phyloP scores from a whole-genome alignment of 108 stramenopile genomes.

The Nannochloropsis salina region DNA sequence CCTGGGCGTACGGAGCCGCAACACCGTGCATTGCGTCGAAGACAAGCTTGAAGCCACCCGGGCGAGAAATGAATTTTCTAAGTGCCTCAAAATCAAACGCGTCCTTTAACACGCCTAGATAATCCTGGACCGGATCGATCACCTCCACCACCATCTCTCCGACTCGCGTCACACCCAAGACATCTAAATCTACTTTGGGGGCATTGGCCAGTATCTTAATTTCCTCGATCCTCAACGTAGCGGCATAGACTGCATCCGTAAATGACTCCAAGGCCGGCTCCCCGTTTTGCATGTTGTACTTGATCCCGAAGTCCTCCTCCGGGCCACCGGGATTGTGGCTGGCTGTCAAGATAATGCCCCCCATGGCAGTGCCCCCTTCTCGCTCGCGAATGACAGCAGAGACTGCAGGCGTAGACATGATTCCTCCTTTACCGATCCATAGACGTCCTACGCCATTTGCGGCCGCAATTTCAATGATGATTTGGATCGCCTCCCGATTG shows the following conservation, averaged over 20 bases:
- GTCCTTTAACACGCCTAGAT: conserved; percentile 35
- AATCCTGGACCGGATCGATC: conserved; percentile 44
- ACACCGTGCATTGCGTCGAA: conserved; percentile 49
- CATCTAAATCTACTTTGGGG: conserved; percentile 36
- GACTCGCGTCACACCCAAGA: conserved; percentile 29
- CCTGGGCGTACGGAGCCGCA: conserved; percentile 39
- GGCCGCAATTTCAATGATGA: conserved; percentile 39
- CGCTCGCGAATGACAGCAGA: conserved; percentile 56
- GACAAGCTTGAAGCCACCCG: conserved; percentile 37
- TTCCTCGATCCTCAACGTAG: conserved; percentile 23
- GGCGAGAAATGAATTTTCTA: conserved; percentile 30
- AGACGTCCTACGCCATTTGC: conserved; percentile 55
- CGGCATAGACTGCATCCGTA: conserved; percentile 43
- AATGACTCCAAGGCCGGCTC: conserved; percentile 39
- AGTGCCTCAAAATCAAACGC: conserved; percentile 38
- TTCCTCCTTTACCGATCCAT: conserved; percentile 42
- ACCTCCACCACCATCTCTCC: conserved; percentile 41
- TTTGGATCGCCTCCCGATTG: conserved; percentile 38
- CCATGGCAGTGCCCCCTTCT: conserved; percentile 35
- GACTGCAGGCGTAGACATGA: conserved; percentile 46
- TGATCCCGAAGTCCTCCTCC: conserved; percentile 51
- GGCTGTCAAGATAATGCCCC: conserved; percentile 43
- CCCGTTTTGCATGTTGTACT: conserved; percentile 48
- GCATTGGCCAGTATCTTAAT: conserved; percentile 30
- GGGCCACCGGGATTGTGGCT: conserved; percentile 50